Conservation (phyloP, 768 basidiomycete species). For the Termitomyces bulborhizus region DNA sequence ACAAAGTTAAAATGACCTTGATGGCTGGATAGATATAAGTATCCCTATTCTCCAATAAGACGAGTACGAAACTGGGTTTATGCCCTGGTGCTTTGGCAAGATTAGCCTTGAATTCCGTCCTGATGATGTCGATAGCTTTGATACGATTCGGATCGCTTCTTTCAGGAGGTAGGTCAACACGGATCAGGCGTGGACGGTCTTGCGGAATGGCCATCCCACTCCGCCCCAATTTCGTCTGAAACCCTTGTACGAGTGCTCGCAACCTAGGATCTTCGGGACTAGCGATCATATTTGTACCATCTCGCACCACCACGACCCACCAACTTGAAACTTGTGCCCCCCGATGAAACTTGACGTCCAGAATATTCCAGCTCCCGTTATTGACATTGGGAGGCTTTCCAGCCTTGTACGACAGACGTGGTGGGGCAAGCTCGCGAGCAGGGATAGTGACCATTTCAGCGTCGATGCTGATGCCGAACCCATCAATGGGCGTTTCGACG, state of each 20-base stretch:
- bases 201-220: conserved; percentile 53
- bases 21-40: conserved; percentile 78
- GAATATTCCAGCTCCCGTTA: conserved; percentile 74
- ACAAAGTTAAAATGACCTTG: conserved; percentile 44
- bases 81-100: conserved; percentile 15
- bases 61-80: conserved; percentile 62
- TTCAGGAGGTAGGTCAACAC: conserved; percentile 20
- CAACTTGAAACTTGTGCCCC: conserved; percentile 49
- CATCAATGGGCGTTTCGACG: conserved; percentile 30
- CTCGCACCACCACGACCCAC: conserved; percentile 63
- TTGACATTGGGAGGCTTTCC: conserved; percentile 34
- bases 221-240: conserved; percentile 44
- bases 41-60: conserved; percentile 61
- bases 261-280: conserved; percentile 40
- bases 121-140: conserved; percentile 32
- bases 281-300: conserved; percentile 31
- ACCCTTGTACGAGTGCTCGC: conserved; percentile 39
- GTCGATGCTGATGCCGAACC: conserved; percentile 55
- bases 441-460: conserved; percentile 58
- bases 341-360: conserved; percentile 60
- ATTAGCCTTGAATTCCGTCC: conserved; percentile 28
- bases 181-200: conserved; percentile 30
- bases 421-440: conserved; percentile 56
- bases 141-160: conserved; percentile 26
- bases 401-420: conserved; percentile 46